Base-by-base conservation (phyloP, 148 eudicot species). In the Beta vulgaris region DNA sequence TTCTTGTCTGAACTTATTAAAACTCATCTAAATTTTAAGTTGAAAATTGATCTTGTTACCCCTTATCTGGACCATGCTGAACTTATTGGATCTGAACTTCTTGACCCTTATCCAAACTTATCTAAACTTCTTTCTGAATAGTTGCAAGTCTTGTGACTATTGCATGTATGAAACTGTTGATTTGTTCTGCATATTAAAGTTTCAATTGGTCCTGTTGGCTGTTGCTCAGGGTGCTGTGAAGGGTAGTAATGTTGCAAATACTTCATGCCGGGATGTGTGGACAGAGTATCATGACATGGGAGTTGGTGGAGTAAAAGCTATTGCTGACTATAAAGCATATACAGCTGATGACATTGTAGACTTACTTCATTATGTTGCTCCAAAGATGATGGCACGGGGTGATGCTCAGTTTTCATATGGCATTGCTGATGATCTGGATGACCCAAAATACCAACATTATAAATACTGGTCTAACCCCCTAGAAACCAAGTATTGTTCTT, bases 201-300 rank as follows among this genome's bases (percentile, higher is more conserved):
- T 21, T 53, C 34, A 39, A 18, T 54, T 74, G 14, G 63, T 59
- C 37, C 23, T 77, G 31, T 67, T 63, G 12, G 32, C 23, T 77
- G 31, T 67, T 63, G 12, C 69, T 73, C 82, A 95, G 98, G 97
- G 74, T 78, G 97, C 98, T 40, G 81, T 87, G 16, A 95, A 92
- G 87, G 97, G 98, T 26, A 81, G 69, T 76, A 89, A 81, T 73
- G 49, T 85, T 63, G 97, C 89, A 64, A 95, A 92, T 74, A 79
- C 82, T 49, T 85, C 93, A 29, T 95, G 98, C 58, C 81, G 87
- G 44, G 97, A 89, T 88, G 93, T 91, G 72, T 95, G 97, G 97
- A 95, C 93, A 1, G 98, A 95, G 80, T 95, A 95, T 76, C 92
- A 92, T 79, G 98, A 95, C 72, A 95, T 95, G 98, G 98, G 98